phyloP scores from a whole-genome alignment of 768 basidiomycete species.

The Phallus indusiatus region DNA sequence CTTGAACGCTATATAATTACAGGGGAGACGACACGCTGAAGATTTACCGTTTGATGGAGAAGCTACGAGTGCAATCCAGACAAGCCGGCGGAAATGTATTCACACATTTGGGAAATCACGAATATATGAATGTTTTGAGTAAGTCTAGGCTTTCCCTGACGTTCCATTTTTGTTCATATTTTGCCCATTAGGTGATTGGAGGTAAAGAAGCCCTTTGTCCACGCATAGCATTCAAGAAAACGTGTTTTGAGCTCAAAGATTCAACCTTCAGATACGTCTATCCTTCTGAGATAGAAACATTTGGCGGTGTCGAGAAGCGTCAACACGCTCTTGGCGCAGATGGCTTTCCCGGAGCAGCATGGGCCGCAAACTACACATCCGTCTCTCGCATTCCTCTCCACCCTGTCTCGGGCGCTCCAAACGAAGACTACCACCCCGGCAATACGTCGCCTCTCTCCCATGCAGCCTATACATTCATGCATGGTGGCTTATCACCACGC shows the following conservation, averaged over 20 bases:
- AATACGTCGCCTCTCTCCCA: slow-evolving; percentile 54
- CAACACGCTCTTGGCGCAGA: slow-evolving; percentile 58
- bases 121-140: slow-evolving; percentile 91
- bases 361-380: slow-evolving; percentile 80
- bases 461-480: slow-evolving; percentile 84
- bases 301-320: slow-evolving; percentile 61
- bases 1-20: background rate
- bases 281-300: slow-evolving; percentile 71
- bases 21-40: slow-evolving; percentile 88
- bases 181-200: slow-evolving; percentile 64
- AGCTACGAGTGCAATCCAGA: slow-evolving; percentile 65
- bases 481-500: slow-evolving; percentile 78
- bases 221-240: background rate
- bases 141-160: slow-evolving; percentile 8
- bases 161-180: slow-evolving; percentile 1
- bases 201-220: slow-evolving; percentile 32
- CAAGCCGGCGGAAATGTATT: slow-evolving; percentile 62
- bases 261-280: slow-evolving; percentile 65
- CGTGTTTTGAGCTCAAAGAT: background rate
- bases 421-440: slow-evolving; percentile 39
- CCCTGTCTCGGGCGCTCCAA: slow-evolving; percentile 54
- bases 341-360: slow-evolving; percentile 71
- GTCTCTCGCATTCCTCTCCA: slow-evolving; percentile 77
- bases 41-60: slow-evolving; percentile 79
- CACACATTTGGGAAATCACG: slow-evolving; percentile 87